Conservation (phyloP, 2,329 filamentous ascomycete genomes). For the Talaromyces sp. region DNA sequence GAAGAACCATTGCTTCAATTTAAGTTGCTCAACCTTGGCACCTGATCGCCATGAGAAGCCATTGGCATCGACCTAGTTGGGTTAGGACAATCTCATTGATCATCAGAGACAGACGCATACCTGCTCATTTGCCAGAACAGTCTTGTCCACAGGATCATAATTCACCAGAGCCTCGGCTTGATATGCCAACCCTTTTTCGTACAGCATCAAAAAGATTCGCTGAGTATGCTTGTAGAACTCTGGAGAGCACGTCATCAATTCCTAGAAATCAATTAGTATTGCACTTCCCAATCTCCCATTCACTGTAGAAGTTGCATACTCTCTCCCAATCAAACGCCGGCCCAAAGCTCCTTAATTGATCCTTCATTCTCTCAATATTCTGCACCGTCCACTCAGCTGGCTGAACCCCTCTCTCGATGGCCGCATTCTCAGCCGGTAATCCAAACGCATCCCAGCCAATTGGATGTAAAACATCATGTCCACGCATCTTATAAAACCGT, state of each 20-base stretch:
- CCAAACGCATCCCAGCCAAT: slow-evolving; percentile 96
- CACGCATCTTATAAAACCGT: slow-evolving; percentile 70
- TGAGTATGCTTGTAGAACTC: slow-evolving; percentile 88
- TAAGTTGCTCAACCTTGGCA: slow-evolving; percentile 74
- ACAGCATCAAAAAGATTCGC: slow-evolving; percentile 73
- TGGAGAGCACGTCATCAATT: slow-evolving; percentile 79
- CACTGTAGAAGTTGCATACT: slow-evolving; percentile 42
- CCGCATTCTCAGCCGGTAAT: slow-evolving; percentile 85
- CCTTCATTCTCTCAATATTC: slow-evolving; percentile 83
- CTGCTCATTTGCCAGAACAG: slow-evolving; percentile 88
- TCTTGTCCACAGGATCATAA: slow-evolving; percentile 85
- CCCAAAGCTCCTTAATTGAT: slow-evolving; percentile 74
- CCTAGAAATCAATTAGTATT: slow-evolving; percentile 48
- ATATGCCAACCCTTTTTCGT: slow-evolving; percentile 72
- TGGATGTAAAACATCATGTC: slow-evolving; percentile 73
- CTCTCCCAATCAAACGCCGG: slow-evolving; percentile 78
- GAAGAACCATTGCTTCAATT: slow-evolving; percentile 86
- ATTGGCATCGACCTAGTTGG: slow-evolving; percentile 65
- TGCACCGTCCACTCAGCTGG: slow-evolving; percentile 73
- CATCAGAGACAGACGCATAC: slow-evolving; percentile 20
- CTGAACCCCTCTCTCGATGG: slow-evolving; percentile 74
- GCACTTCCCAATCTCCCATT: neutral
- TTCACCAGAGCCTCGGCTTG: slow-evolving; percentile 82
- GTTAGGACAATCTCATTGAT: neutral
- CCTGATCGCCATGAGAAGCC: slow-evolving; percentile 85